phyloP scores from a whole-genome alignment of 345 rosid species.

The rapeseed (Brassica napus) region DNA sequence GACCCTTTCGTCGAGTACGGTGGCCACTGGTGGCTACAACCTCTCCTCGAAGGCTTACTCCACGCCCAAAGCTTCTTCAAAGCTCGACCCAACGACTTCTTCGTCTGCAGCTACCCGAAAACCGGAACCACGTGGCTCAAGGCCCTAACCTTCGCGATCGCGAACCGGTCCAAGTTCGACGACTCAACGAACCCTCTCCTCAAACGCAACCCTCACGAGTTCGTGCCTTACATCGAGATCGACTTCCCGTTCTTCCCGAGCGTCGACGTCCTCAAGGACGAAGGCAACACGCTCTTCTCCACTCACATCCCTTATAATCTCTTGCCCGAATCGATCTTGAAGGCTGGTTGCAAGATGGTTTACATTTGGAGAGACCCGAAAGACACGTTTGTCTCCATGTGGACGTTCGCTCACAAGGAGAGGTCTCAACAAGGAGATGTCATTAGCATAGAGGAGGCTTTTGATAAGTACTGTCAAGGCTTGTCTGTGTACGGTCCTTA shows the following conservation, averaged over 20 bases:
- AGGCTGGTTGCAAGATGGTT: constrained; percentile 29
- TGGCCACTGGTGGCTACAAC: constrained; percentile 38
- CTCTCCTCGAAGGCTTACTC: constrained; percentile 37
- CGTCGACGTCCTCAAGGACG: constrained; percentile 34
- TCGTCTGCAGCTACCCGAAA: constrained; percentile 43
- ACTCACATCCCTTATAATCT: constrained; percentile 37
- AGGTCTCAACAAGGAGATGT: constrained; percentile 24
- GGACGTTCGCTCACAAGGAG: constrained; percentile 41
- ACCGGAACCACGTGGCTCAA: constrained; percentile 47
- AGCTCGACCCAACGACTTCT: constrained; percentile 34
- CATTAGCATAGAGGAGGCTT: constrained; percentile 26
- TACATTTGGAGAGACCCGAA: constrained; percentile 44
- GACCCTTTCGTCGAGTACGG: constrained; percentile 32
- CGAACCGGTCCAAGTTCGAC: constrained; percentile 25
- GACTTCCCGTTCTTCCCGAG: constrained; percentile 37
- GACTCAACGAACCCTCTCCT: constrained; percentile 33
- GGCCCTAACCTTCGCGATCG: constrained; percentile 39
- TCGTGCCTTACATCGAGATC: constrained; percentile 43
- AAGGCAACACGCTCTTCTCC: constrained; percentile 38
- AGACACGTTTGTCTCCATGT: constrained; percentile 37
- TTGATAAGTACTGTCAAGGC: constrained; percentile 37
- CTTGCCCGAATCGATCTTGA: constrained; percentile 32
- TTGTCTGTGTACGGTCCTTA: constrained; percentile 37
- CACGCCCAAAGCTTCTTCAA: constrained; percentile 34
- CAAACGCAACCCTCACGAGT: constrained; percentile 41